Evolutionary conservation across 2,329 filamentous ascomycete genomes (phyloP), one percentile per base, ranked within the genome.

Genomic region (Raffaelea ambrosiae): DNA sequence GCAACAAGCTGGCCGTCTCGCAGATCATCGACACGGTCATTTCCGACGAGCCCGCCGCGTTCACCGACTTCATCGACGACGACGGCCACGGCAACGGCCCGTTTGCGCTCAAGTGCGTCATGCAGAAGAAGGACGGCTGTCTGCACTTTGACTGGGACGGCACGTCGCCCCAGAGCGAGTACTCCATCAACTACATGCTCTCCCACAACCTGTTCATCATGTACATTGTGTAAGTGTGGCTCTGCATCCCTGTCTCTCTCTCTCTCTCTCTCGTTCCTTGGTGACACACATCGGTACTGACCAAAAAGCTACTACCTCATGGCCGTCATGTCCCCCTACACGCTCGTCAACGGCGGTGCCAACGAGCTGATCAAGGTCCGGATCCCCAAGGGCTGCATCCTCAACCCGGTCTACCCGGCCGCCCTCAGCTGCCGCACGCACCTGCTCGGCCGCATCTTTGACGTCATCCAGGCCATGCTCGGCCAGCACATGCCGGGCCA

Each of bases 201-300:
- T 71, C 66, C 1, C 63, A 66, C 18, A 72, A 67, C 19, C 69
- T 72, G 68, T 74, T 74, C 60, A 71, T 69, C 47, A 73, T 74
- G 66, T 73, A 73, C 51, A 66, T 74, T n/a, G n/a, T n/a, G n/a
- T n/a, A n/a, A n/a, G n/a, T n/a, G n/a, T n/a, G n/a, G n/a, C n/a
- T n/a, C n/a, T n/a, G n/a, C n/a, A n/a, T n/a, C n/a, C n/a, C n/a
- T n/a, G n/a, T n/a, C n/a, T n/a, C n/a, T n/a, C n/a, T n/a, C n/a
- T n/a, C n/a, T n/a, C n/a, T n/a, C n/a, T n/a, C n/a, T n/a, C n/a
- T n/a, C n/a, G n/a, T n/a, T n/a, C n/a, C n/a, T n/a, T n/a, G n/a
- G n/a, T n/a, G n/a, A n/a, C n/a, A n/a, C n/a, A n/a, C n/a, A n/a
- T n/a, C n/a, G n/a, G n/a, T n/a, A n/a, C n/a, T n/a, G n/a, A n/a